Percentiles rank a stretch among this genome's conserved stretches.
Evolutionary conservation across 352 stramenopile species (phyloP).

Genomic region (Pythium biforme): DNA sequence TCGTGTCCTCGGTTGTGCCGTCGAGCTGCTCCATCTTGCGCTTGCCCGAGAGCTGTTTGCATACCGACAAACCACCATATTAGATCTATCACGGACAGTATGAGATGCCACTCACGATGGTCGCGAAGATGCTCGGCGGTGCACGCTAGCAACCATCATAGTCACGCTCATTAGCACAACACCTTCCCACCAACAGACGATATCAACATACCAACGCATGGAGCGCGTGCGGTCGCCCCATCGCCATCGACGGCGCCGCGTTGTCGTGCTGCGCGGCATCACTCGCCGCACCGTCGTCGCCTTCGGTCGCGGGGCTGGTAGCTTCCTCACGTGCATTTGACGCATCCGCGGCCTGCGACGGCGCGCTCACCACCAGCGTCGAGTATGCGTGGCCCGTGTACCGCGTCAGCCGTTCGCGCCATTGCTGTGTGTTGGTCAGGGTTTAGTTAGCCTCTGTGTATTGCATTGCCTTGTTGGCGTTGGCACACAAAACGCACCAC

Average conservation of each 20-base stretch:
- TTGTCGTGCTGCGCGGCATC: neutral
- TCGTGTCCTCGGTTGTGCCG: conserved; percentile 1
- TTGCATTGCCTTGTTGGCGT: too few relatives aligned
- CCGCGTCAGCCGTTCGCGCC: conserved; percentile 16
- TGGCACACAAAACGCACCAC: conserved; percentile 3
- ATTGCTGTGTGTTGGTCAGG: too few relatives aligned
- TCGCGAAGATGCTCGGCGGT: conserved; percentile 21
- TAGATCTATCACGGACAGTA: too few relatives aligned
- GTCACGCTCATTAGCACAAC: neutral
- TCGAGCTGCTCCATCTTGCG: conserved; percentile 28
- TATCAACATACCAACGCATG: conserved; percentile 5
- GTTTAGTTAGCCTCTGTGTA: too few relatives aligned
- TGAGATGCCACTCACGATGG: conserved; percentile 17
- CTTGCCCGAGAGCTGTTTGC: conserved; percentile 8
- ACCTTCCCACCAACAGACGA: neutral
- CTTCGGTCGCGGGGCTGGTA: neutral
- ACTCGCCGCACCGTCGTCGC: neutral
- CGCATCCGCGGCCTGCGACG: neutral
- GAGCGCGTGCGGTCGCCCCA: conserved; percentile 1
- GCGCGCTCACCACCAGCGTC: neutral
- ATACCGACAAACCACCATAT: neutral
- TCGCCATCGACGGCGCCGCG: neutral
- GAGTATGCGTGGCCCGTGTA: conserved; percentile 18
- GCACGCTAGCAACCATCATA: conserved; percentile 1
- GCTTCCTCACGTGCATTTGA: neutral